Conservation (phyloP, 1,139 yeast species). For the Lodderomyces oxycetoniae region DNA sequence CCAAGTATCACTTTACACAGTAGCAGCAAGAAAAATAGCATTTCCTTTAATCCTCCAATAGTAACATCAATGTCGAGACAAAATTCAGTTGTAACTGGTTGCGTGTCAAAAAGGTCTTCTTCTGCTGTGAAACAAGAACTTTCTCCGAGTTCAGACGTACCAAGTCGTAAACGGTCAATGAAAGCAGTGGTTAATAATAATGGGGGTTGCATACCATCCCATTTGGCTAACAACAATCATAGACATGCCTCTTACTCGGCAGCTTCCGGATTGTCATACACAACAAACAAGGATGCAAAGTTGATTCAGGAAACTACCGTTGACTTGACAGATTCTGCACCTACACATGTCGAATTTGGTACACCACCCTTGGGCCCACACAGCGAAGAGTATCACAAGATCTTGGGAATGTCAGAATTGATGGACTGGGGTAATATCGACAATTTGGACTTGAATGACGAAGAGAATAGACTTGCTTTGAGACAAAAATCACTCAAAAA, state of each 20-base stretch:
- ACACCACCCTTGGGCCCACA: conserved; percentile 62
- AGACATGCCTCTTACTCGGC: conserved; percentile 84
- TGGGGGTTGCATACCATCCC: conserved; percentile 11
- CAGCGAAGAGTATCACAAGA: conserved; percentile 19
- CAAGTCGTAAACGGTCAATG: conserved; percentile 10
- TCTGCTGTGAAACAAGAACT: conserved; percentile 6
- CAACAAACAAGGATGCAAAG: conserved; percentile 41
- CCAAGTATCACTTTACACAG: conserved; percentile 14
- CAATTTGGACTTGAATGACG: conserved; percentile 23
- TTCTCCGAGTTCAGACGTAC: conserved; percentile 11
- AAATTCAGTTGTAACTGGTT: conserved; percentile 1
- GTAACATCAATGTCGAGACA: conserved; percentile 8
- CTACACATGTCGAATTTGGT: conserved; percentile 70
- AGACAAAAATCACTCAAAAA: conserved; percentile 15
- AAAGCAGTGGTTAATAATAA: conserved; percentile 6
- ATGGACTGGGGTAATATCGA: conserved; percentile 38
- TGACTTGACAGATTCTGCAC: conserved; percentile 23
- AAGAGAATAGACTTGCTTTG: conserved; percentile 6
- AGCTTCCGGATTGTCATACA: conserved; percentile 65
- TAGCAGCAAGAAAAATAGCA: conserved; percentile 12
- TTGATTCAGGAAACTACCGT: conserved; percentile 23
- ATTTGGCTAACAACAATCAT: conserved; percentile 13
- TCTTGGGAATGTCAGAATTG: conserved; percentile 20
- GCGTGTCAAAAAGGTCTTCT: conserved; percentile 1
- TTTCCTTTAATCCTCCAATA: conserved; percentile 10